Percentiles rank a stretch among this genome's conserved stretches.
Evolutionary conservation across 495 filamentous ascomycete genomes (phyloP).

Genomic region (Cercophora newfieldiana): DNA sequence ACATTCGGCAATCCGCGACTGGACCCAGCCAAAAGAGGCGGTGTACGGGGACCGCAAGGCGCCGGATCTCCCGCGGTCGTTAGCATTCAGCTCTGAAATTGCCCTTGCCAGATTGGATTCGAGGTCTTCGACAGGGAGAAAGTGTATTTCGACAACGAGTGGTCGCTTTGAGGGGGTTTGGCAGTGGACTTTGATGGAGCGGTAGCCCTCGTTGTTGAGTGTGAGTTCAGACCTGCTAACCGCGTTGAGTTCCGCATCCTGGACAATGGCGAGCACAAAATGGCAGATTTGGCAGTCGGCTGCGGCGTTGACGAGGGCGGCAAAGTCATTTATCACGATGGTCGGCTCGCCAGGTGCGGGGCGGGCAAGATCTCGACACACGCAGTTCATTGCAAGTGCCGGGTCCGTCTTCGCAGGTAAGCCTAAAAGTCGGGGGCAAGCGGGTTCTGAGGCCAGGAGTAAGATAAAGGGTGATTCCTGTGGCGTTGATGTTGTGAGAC

Average conservation of each 20-base stretch:
- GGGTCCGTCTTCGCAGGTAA: too few relatives aligned
- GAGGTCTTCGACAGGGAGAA: neutral
- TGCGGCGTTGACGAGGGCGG: neutral
- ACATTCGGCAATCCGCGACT: neutral
- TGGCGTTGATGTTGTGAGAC: too few relatives aligned
- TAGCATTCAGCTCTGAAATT: neutral
- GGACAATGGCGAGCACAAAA: neutral
- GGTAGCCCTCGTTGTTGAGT: neutral
- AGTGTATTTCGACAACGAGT: neutral
- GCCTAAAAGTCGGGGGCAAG: too few relatives aligned
- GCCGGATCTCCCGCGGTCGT: neutral
- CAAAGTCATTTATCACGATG: neutral
- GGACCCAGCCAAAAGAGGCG: neutral
- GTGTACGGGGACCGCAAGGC: neutral
- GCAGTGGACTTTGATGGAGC: neutral
- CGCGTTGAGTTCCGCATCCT: neutral
- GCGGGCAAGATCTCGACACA: neutral
- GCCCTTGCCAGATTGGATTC: neutral
- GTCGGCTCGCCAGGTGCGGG: neutral
- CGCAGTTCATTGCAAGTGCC: too few relatives aligned
- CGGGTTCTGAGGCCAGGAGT: too few relatives aligned
- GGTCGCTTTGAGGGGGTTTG: neutral
- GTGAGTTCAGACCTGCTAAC: neutral
- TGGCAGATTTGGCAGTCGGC: neutral
- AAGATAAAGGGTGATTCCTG: too few relatives aligned